Evolutionary conservation across 1,284 basidiomycete genomes (phyloP).

Genomic region (Rhodotorula sp.): DNA sequence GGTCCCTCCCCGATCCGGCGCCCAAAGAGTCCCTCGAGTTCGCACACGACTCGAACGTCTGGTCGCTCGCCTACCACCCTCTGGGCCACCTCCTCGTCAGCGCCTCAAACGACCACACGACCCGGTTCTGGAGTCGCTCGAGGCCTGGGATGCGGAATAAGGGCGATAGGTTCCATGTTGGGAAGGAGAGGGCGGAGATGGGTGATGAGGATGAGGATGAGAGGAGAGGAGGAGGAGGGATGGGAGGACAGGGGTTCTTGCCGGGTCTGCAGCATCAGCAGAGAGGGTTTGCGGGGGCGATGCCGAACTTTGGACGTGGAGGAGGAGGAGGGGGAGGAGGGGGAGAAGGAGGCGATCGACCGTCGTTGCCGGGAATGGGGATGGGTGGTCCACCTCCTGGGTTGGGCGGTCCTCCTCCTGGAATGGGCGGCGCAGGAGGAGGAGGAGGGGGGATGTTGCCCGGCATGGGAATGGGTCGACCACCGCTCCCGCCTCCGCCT

Average conservation of each 20-base stretch:
- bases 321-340: not conserved
- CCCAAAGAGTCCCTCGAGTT: slow-evolving; percentile 81
- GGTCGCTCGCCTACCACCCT: slow-evolving; percentile 92
- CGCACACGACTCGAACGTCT: slow-evolving; percentile 96
- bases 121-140: slow-evolving; percentile 92
- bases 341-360: not conserved
- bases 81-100: slow-evolving; percentile 89
- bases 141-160: slow-evolving; percentile 58
- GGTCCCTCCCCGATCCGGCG: slow-evolving; percentile 64
- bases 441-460: slow-evolving; percentile 1
- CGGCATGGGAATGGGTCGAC: not conserved
- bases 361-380: not conserved
- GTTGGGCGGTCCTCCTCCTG: slow-evolving; percentile 1
- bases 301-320: slow-evolving; percentile 19
- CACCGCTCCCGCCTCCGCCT: not conserved
- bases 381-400: slow-evolving; percentile 7
- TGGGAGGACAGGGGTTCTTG: not conserved
- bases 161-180: slow-evolving; percentile 44
- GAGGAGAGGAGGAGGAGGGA: not conserved
- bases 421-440: not conserved
- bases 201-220: slow-evolving; percentile 29
- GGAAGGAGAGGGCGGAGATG: slow-evolving; percentile 40
- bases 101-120: slow-evolving; percentile 95
- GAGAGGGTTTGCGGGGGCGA: slow-evolving; percentile 12
- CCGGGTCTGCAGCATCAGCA: slow-evolving; percentile 22